Evolutionary conservation across 805 yeast genomes (phyloP), one percentile per base, ranked within the genome.

Genomic region (Metschnikowia rubicola): DNA sequence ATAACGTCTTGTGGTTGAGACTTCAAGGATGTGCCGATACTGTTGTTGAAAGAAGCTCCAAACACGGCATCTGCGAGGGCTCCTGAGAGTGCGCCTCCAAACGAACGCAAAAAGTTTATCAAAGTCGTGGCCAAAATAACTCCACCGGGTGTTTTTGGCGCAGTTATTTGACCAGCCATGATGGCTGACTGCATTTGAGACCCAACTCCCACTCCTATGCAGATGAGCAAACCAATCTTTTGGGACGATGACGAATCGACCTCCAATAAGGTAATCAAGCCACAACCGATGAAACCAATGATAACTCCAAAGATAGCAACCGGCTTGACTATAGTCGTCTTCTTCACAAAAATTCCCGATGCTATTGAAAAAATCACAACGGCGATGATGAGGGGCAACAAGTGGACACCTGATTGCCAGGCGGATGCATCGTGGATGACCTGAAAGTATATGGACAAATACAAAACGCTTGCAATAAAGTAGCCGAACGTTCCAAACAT

Each of bases 91-190:
- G 81, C 67, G 37, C 78, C 75, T 17, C 77, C 78, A 13, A 78
- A 50, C 1, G 75, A 60, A 53, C 83, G 71, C 12, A 60, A 58
- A 55, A 76, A 77, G 51, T 70, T 68, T 47, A 75, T 46, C 41
- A 71, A 65, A 0, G 80, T 61, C 5, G 82, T 77, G 2, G 78
- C 67, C 60, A 78, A 58, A 39, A 80, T 75, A 7, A 70, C 66
- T 3, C 75, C 70, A 12, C 83, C 84, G 7, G 77, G 70, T 1
- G 66, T 59, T 49, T 78, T 75, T 31, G 84, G 82, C 10, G 80
- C 79, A 19, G 69, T 62, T 8, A 79, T 59, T 54, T 79, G 82
- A 1, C 77, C 67, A 2, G 74, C 59, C 30, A 77, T 56, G 39
- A 77, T 62, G 12, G 70, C 53, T 1, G 79, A 64, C 57, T 79